Conservation (phyloP, 805 yeast species). For the Saturnispora galanensis region DNA sequence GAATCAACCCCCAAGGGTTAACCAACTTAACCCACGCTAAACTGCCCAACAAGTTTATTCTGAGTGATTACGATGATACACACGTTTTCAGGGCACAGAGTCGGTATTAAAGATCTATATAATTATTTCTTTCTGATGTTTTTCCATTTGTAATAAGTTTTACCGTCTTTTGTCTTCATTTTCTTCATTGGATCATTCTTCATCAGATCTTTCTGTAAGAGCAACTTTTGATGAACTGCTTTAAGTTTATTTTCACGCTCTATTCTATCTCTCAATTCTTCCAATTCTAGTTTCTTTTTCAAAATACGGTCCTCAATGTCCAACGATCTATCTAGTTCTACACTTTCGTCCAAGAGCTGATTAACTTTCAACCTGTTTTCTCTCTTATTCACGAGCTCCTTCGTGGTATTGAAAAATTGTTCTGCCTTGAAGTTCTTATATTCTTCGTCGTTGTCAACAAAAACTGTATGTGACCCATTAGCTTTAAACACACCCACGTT, state of each 20-base stretch:
- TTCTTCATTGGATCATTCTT: constrained; percentile 81
- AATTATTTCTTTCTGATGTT: constrained; percentile 51
- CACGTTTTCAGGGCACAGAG: constrained; percentile 24
- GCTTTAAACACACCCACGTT: constrained; percentile 39
- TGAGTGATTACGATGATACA: constrained; percentile 20
- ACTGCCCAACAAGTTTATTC: not conserved
- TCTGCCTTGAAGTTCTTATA: constrained; percentile 55
- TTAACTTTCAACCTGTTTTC: constrained; percentile 62
- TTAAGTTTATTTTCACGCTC: constrained; percentile 61
- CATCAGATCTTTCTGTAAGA: constrained; percentile 77
- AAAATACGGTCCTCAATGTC: constrained; percentile 14
- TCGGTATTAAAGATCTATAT: constrained; percentile 7
- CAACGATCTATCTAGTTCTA: constrained; percentile 17
- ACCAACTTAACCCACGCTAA: not conserved
- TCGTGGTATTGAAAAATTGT: constrained; percentile 60
- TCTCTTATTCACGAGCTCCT: constrained; percentile 45
- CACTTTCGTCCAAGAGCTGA: constrained; percentile 36
- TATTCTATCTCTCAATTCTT: constrained; percentile 51
- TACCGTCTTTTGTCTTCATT: constrained; percentile 48
- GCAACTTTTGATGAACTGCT: constrained; percentile 63
- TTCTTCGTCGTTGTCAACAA: constrained; percentile 56
- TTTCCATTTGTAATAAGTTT: constrained; percentile 74
- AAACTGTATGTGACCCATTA: constrained; percentile 74
- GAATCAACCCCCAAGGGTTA: not conserved
- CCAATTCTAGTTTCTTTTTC: constrained; percentile 46